These are phyloP conservation scores for Leccinum imitatum DNA, from an alignment of 768 basidiomycete genomes.

Conservation along the genomic window DNA sequence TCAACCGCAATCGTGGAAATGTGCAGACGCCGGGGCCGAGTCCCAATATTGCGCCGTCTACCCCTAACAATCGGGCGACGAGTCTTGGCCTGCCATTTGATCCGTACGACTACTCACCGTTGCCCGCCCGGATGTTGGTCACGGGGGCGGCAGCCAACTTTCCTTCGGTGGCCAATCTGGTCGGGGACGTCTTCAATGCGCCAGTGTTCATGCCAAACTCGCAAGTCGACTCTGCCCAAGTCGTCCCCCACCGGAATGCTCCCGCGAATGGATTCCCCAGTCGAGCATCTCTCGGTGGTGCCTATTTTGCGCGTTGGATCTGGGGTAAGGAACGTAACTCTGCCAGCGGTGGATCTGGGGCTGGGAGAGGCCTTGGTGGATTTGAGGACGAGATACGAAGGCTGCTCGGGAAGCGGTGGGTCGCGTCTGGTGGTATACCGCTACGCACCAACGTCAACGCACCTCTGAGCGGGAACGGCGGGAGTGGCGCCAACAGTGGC, in stretches of 20 bases:
- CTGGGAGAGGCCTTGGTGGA: conserved; percentile 45
- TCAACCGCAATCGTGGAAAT: conserved; percentile 32
- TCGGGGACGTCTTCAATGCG: conserved; percentile 82
- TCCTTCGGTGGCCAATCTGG: conserved; percentile 75
- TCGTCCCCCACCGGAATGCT: conserved; percentile 67
- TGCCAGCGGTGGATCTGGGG: conserved; percentile 29
- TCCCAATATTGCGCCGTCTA: conserved; percentile 16
- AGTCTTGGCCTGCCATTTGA: conserved; percentile 73
- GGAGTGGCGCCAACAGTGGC: conserved; percentile 60
- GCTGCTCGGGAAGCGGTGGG: conserved; percentile 73
- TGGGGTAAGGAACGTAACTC: conserved; percentile 66
- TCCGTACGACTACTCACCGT: conserved; percentile 66
- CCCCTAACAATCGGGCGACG: conserved; percentile 24
- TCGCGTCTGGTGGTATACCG: conserved; percentile 56
- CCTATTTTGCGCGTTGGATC: conserved; percentile 83
- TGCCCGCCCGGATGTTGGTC: conserved; percentile 66
- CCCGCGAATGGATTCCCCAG: conserved; percentile 69
- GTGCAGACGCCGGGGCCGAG: conserved; percentile 32
- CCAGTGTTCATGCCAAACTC: conserved; percentile 73
- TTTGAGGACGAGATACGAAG: conserved; percentile 82
- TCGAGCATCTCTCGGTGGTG: conserved; percentile 68
- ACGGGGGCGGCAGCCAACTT: conserved; percentile 85
- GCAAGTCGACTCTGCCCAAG: conserved; percentile 76
- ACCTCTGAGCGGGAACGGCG: conserved; percentile 31
- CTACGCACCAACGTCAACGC: conserved; percentile 61